phyloP scores from a whole-genome alignment of 257 asterid species.

The Leptodermis oblonga region DNA sequence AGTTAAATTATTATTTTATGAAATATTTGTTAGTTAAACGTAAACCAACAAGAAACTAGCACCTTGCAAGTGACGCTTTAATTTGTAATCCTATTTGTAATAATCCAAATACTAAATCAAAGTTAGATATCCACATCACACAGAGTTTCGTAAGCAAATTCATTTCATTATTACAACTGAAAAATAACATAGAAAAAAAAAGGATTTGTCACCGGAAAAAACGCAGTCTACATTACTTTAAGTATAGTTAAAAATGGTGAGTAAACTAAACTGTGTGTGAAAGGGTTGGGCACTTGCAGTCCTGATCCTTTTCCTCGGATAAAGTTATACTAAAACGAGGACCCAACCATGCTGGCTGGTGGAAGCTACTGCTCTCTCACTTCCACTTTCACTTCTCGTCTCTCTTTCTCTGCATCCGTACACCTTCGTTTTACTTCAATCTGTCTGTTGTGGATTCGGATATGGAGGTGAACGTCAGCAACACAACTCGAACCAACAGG shows the following conservation, averaged over 20 bases:
- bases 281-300: background rate
- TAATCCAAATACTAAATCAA: too few species aligned
- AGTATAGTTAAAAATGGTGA: background rate
- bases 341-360: background rate
- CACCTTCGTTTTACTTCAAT: background rate
- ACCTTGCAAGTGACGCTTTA: too few species aligned
- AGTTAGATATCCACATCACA: too few species aligned
- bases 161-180: too few species aligned
- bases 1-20: too few species aligned
- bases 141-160: too few species aligned
- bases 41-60: too few species aligned
- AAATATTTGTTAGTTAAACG: too few species aligned
- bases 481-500: conserved; percentile 9
- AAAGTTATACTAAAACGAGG: background rate
- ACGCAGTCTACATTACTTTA: too few species aligned
- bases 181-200: too few species aligned
- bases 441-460: background rate
- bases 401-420: background rate
- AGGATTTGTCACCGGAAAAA: too few species aligned
- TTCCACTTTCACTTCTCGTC: background rate
- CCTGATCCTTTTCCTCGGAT: background rate
- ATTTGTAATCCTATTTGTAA: too few species aligned
- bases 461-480: conserved; percentile 7
- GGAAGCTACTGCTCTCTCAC: background rate
- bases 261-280: background rate